These are phyloP conservation scores for Friedmanniomyces endolithicus DNA, from an alignment of 495 filamentous ascomycete species.

Conservation along the genomic window DNA sequence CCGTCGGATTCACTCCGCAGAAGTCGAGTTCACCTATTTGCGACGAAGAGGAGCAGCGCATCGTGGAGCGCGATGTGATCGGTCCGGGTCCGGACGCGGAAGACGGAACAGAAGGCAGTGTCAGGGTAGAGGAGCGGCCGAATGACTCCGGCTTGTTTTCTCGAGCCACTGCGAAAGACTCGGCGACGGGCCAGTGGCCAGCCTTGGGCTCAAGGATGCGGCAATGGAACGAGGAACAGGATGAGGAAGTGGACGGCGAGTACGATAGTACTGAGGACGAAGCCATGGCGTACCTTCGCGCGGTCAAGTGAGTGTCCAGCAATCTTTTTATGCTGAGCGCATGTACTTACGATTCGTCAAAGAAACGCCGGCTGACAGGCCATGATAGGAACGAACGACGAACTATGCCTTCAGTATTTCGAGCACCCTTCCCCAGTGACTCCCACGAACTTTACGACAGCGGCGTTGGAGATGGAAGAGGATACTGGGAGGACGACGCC, in stretches of 20 bases:
- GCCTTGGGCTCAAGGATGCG: constrained; percentile 8
- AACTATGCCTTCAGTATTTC: constrained; percentile 9
- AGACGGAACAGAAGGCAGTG: not conserved
- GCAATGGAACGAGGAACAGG: constrained; percentile 12
- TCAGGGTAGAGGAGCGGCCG: not conserved
- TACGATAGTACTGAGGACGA: constrained; percentile 21
- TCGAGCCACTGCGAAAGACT: constrained; percentile 2
- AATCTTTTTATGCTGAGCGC: not conserved
- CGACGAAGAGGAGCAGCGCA: not conserved
- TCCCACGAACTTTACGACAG: constrained; percentile 21
- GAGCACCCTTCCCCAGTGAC: not conserved
- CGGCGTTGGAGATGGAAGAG: constrained; percentile 38
- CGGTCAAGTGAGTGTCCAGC: constrained; percentile 20
- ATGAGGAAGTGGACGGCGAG: constrained; percentile 21
- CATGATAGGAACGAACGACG: constrained; percentile 9
- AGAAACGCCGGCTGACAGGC: constrained; percentile 2
- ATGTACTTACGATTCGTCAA: not conserved
- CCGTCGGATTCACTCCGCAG: not conserved
- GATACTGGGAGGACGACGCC: constrained; percentile 59
- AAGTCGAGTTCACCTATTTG: not conserved
- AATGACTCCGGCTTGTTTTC: not conserved
- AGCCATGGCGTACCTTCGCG: constrained; percentile 24
- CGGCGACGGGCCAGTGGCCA: constrained; percentile 11
- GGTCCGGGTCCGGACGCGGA: not conserved
- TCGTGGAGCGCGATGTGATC: not conserved